Evolutionary conservation across 2,329 filamentous ascomycete genomes (phyloP).

Genomic region (Sphaerostilbella broomeana): DNA sequence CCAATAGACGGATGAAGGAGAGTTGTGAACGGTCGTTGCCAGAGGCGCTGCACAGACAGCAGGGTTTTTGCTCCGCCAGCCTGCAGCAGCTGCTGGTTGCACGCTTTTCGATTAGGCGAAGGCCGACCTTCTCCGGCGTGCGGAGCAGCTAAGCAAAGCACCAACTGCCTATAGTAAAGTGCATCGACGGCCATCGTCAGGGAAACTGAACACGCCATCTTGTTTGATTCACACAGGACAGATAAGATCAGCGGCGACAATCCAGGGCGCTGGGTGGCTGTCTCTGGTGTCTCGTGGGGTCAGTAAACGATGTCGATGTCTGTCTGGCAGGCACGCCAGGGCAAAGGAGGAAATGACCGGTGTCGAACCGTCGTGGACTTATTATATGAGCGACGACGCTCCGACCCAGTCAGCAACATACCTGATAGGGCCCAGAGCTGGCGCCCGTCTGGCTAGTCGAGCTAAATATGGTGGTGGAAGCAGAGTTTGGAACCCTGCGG

Average conservation of each 20-base stretch:
- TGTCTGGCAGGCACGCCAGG: background rate
- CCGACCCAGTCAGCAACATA: conserved; percentile 7
- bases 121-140: too few species aligned
- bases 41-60: background rate
- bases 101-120: too few species aligned
- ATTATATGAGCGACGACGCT: conserved; percentile 1
- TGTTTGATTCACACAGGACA: conserved; percentile 9
- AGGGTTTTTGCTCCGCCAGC: conserved; percentile 2
- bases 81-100: too few species aligned
- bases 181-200: conserved; percentile 5
- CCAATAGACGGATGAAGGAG: conserved; percentile 5
- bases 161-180: background rate
- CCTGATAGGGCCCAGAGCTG: conserved; percentile 3
- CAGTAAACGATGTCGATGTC: conserved; percentile 1
- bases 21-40: conserved; percentile 6
- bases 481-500: too few species aligned
- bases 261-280: conserved; percentile 12
- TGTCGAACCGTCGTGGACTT: background rate
- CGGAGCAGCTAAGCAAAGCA: too few species aligned
- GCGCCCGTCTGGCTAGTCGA: too few species aligned
- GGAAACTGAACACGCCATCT: conserved; percentile 13
- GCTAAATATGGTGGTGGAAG: too few species aligned
- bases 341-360: conserved; percentile 3
- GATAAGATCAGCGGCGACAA: conserved; percentile 22
- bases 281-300: conserved; percentile 7